These are phyloP conservation scores for Jacaranda copaia DNA, from an alignment of 257 asterid species.

Conservation along the genomic window DNA sequence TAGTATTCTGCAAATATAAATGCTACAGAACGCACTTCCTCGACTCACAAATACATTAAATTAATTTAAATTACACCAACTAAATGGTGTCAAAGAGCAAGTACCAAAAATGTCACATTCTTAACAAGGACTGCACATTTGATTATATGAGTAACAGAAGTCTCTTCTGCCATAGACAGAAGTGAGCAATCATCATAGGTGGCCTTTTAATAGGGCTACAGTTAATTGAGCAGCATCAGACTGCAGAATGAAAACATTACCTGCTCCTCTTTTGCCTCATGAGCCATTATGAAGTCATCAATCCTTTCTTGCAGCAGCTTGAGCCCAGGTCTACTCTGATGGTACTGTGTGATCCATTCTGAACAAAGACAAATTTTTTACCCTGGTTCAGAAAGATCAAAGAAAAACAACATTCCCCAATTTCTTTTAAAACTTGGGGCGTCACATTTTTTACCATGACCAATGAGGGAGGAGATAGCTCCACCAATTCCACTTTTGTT, in stretches of 20 bases:
- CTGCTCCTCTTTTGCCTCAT: slow-evolving; percentile 80
- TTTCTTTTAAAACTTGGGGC: slow-evolving; percentile 8
- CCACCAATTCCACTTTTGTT: not conserved
- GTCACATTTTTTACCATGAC: not conserved
- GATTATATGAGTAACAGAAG: not conserved
- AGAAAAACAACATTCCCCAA: not conserved
- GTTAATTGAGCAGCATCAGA: not conserved
- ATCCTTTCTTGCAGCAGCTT: slow-evolving; percentile 77
- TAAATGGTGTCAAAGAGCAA: not conserved
- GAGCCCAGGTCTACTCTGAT: slow-evolving; percentile 81
- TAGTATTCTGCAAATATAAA: not conserved
- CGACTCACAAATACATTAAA: slow-evolving; percentile 6
- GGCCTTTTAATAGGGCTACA: not conserved
- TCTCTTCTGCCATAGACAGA: not conserved
- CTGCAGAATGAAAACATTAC: slow-evolving; percentile 42
- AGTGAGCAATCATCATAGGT: slow-evolving; percentile 19
- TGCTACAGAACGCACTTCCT: not conserved
- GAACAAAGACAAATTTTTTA: slow-evolving; percentile 37
- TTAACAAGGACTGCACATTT: not conserved
- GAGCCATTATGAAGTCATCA: slow-evolving; percentile 83
- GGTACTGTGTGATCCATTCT: slow-evolving; percentile 85
- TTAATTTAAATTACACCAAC: not conserved
- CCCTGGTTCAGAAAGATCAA: not conserved
- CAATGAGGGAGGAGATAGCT: not conserved
- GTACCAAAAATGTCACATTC: not conserved